These are phyloP conservation scores for Pseudopyricularia javanii DNA, from an alignment of 2,329 filamentous ascomycete genomes.

Conservation along the genomic window DNA sequence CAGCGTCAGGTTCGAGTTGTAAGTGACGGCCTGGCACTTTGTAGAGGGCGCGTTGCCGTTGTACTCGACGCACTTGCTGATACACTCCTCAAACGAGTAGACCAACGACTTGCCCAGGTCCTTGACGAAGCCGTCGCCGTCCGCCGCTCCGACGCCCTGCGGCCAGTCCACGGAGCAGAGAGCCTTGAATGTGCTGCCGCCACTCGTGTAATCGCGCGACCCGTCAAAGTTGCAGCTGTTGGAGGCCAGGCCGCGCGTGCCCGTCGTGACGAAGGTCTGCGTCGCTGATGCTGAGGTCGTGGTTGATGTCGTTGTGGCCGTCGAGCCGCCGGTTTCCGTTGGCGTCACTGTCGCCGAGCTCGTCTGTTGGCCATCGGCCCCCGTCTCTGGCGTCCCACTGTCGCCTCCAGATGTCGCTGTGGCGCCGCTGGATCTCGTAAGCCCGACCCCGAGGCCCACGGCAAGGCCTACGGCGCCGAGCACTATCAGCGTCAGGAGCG, in stretches of 20 bases:
- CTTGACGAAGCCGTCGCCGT: neutral
- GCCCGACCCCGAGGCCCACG: neutral
- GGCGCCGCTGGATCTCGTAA: neutral
- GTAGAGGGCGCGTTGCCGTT: neutral
- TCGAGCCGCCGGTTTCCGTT: neutral
- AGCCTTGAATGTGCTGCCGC: neutral
- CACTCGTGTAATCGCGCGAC: neutral
- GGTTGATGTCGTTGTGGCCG: neutral
- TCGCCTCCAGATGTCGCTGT: neutral
- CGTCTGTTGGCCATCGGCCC: neutral
- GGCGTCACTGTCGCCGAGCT: neutral
- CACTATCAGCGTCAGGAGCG: neutral
- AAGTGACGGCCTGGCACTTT: conserved; percentile 1
- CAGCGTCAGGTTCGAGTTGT: conserved; percentile 1
- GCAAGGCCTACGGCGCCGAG: neutral
- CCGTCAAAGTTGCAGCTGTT: neutral
- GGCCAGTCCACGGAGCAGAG: neutral
- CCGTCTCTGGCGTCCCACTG: neutral
- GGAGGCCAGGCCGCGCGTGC: neutral
- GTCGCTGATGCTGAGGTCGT: neutral
- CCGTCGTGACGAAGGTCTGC: neutral
- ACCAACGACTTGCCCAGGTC: neutral
- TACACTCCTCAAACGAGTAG: conserved; percentile 1
- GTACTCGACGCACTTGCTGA: neutral
- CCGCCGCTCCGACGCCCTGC: neutral